Evolutionary conservation across 2,329 filamentous ascomycete species (phyloP), one percentile per base, ranked within the genome.

Genomic region (Epichloe elymi): DNA sequence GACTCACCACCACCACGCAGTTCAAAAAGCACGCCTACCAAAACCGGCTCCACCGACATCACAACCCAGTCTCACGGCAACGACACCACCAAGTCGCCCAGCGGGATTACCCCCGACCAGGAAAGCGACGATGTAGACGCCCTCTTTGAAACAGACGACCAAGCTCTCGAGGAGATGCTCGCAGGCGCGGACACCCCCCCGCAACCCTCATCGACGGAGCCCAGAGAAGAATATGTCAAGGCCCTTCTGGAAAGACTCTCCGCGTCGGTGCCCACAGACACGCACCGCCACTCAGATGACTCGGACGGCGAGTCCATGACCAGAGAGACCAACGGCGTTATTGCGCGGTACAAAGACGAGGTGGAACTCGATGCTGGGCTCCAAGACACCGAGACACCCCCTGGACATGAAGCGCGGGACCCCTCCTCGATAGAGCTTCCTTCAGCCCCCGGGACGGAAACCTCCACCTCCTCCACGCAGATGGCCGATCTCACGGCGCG

Each of bases 271-370:
- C 66, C 65, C 5, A 20, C 54, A 51, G 43, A 53, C 0, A 57
- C 56, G 2, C 61, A 64, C 0, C 61, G 63, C 0, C 1, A 30
- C 3, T 64, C 64, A 0, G 67, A 71, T 47, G 66, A 77, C 56
- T 79, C 76, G 0, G 75, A 79, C n/a, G 70, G 70, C 1, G 74
- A 78, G 36, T 58, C 58, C 2, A 78, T 77, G 73, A 61, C 61
- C 4, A 63, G 61, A 4, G 67, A 75, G 47, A 65, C 72, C 4
- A 65, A 74, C 39, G 61, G 69, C 15, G 63, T 76, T 8, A 66
- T 80, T 14, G 66, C 70, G 3, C 66, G 66, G 30, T 69, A 73
- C 46, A 60, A 69, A 12, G 75, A 78, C 50, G 74, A 77, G 55
- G 63, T 65, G 12, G 67, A 70, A 38, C 58, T 72, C 1, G 65